phyloP scores from a whole-genome alignment of 495 filamentous ascomycete species.

The Daldinia decipiens region DNA sequence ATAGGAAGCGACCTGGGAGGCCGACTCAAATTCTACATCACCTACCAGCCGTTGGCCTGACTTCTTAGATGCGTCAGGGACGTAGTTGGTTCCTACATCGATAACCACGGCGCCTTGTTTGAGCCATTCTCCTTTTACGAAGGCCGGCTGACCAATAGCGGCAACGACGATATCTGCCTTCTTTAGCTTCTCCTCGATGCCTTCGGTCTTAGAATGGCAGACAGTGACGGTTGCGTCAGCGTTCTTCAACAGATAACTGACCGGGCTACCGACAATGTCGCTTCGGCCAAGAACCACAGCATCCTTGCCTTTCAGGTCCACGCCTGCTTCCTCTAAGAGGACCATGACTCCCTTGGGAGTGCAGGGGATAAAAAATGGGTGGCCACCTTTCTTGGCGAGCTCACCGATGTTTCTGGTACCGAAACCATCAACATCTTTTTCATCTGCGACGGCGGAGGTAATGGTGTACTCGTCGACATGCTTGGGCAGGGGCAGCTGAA shows the following conservation, averaged over 20 bases:
- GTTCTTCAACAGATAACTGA: constrained; percentile 93
- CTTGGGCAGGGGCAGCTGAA: constrained; percentile 89
- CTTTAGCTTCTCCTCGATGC: constrained; percentile 78
- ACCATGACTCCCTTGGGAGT: constrained; percentile 98
- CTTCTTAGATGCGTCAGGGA: constrained; percentile 92
- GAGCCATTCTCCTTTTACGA: constrained; percentile 94
- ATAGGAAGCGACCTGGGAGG: constrained; percentile 85
- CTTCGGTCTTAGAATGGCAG: constrained; percentile 88
- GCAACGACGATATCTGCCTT: constrained; percentile 89
- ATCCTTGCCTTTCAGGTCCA: constrained; percentile 86
- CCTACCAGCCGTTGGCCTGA: constrained; percentile 94
- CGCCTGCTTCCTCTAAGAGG: constrained; percentile 82
- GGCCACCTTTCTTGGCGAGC: constrained; percentile 90
- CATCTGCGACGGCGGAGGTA: constrained; percentile 87
- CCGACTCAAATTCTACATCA: constrained; percentile 92
- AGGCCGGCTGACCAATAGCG: constrained; percentile 86
- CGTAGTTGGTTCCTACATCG: constrained; percentile 97
- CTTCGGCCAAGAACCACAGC: constrained; percentile 95
- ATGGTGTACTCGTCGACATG: constrained; percentile 89
- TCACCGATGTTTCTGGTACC: constrained; percentile 93
- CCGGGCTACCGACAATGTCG: constrained; percentile 96
- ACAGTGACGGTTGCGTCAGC: constrained; percentile 96
- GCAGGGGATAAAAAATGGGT: constrained; percentile 89
- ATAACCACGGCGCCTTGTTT: constrained; percentile 95
- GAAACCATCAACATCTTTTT: constrained; percentile 99